Evolutionary conservation across 371 early-diverging fungal genomes (phyloP), one percentile per base, ranked within the genome.

Genomic region (Zychaea mexicana): DNA sequence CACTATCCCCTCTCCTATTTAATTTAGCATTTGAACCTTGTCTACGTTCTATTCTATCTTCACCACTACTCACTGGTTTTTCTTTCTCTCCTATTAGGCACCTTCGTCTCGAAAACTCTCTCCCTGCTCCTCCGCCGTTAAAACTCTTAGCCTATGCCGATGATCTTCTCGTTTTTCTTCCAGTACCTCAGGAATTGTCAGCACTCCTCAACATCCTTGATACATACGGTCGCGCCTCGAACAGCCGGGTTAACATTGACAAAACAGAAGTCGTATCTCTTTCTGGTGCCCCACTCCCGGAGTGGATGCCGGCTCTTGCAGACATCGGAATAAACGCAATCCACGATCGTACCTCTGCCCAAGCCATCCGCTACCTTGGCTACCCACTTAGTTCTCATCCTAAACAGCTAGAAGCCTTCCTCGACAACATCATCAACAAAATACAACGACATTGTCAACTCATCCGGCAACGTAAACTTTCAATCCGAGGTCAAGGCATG

Each of bases 11-110:
- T 0, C 19, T 67, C 0, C 56, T 76, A 1, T 76, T 76, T 52
- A 76, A 71, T 36, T 30, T 76, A 3, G 73, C 69, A 13, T 61
- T 72, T 10, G 71, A 72, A 33, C 77, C 74, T 0, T 66, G 72
- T 2, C 32, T 80, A 0, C 59, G 65, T 0, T 8, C 57, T 1
- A 54, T 80, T 31, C 15, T 42, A n/a, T n/a, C n/a, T n/a, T n/a
- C n/a, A n/a, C n/a, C n/a, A n/a, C n/a, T n/a, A 2, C 9, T 36
- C 3, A 24, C 7, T 31, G 53, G 52, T 5, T 21, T 53, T 27
- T 10, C 42, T 39, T 56, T 39, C 13, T 36, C 38, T 36, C 38
- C 38, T 36, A 36, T 36, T 36, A 36, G 38, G 15, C 38, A 36
- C 15, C 38, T 36, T 36, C 27, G 6, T 33, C 28, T 15, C 10